Base-by-base conservation (phyloP, 768 basidiomycete genomes). In the Russula ochroleuca region DNA sequence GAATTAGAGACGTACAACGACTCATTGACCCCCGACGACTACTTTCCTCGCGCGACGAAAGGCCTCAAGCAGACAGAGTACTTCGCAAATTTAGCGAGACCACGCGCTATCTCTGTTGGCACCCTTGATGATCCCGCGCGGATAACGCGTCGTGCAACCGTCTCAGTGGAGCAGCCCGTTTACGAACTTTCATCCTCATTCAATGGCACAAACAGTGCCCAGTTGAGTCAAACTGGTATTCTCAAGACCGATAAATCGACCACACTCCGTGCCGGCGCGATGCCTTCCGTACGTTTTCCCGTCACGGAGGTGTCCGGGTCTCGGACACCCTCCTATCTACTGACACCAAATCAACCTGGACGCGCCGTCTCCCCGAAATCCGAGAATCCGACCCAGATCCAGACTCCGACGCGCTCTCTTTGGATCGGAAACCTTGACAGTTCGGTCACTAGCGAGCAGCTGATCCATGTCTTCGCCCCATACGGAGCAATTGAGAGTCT, bases 381-480 rank as follows among this genome's bases (percentile, higher is more conserved):
- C 43, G 90, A 92, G 75, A 80, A 83, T 48, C 79, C 83, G 40
- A 83, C 85, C 14, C 90, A 94, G 71, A 83, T 87, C 59, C 95
- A 98, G 76, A 88, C 92, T 45, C 96, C 97, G 40, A 96, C 96
- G 13, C 87, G 97, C 56, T 95, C 93, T 38, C 79, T 99, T 33
- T 99, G 97, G 96, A 97, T 99, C 72, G 97, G 97, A 54, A 98
- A 98, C 75, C 79, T 99, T 55, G 97, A 98, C 74, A 92, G 90
- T 68, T 90, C 89, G 59, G 92, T 96, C 60, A 94, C 94, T 2
- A 92, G 92, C 70, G 92, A 95, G 72, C 92, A 97, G 72, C 85
- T 99, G 59, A 92, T 97, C 61, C 88, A 91, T 68, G 92, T 97
- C 31, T 99, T 99, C 75, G 90, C 93, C 31, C 90, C 91, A 0